Base-by-base conservation (phyloP, 371 early-diverging fungal genomes). In the Mucor piriformis region DNA sequence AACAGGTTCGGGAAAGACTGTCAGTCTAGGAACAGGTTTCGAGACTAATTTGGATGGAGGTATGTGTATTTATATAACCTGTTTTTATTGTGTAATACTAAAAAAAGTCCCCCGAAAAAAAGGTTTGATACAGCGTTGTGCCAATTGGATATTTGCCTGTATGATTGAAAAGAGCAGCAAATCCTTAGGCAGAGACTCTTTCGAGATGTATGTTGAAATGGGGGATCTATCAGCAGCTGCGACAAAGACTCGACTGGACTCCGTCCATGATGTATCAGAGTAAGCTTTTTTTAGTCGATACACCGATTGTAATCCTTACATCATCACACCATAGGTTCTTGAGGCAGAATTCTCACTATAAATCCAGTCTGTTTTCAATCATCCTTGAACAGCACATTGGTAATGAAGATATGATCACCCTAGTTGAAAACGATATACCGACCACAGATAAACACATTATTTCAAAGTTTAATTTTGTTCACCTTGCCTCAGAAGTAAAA, bases 301-400 rank as follows among this genome's bases (percentile, higher is more conserved):
- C n/a, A n/a, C n/a, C n/a, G n/a, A n/a, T n/a, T 43, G 59, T 20
- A 20, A 18, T n/a, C 12, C 6, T 29, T 16, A 8, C 29, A 49
- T n/a, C 25, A 27, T n/a, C 18, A 16, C 16, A 13, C 32, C n/a
- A 25, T 37, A 37, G 37, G 3, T 37, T 37, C 15, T 37, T 37
- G n/a, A 6, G 12, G 12, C 11, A 16, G 84, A 91, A 42, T 99
- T 99, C 6, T 92, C 94, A 54, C 98, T 98, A 98, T 99, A 99
- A 77, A 1, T 97, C 97, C 7, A 83, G 99, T 55, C 95, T 99
- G 50, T 99, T 98, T 77, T 90, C 95, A 15, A 84, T 98, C 23
- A 87, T 82, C 29, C 79, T 94, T 35, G 69, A 79, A 51, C 89
- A 88, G 57, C 69, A 74, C 34, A 69, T 70, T 54, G 20, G 51